Evolutionary conservation across 768 basidiomycete genomes (phyloP), one percentile per base, ranked within the genome.

Genomic region (Mrakia hoshinonis): DNA sequence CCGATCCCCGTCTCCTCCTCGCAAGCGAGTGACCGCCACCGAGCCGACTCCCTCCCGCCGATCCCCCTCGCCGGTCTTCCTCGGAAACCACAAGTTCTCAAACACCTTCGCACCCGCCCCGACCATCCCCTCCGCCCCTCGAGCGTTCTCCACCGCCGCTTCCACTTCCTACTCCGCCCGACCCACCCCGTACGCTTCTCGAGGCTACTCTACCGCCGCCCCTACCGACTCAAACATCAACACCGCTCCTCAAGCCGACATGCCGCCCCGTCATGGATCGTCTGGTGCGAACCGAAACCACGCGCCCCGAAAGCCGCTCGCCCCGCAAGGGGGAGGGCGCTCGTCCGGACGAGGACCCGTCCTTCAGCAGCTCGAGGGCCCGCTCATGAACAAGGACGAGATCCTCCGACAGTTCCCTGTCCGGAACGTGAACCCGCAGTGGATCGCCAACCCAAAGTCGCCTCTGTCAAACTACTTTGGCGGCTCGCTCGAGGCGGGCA

Each of bases 381-480:
- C 65, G 1, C 1, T 72, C 13, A 46, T 49, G 34, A 22, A 39
- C 18, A 9, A 34, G 4, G 10, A 39, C 15, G 52, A 38, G 36
- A 61, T 72, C 46, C 24, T 67, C 29, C 7, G 20, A 15, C 65
- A 31, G 7, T 62, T 47, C 47, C 65, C 34, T 5, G 68, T 75
- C 49, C 29, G 62, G 49, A 54, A 79, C 24, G n/a, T n/a, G n/a
- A 79, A 80, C 68, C 73, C 74, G 3, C 75, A 76, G 67, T 78
- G 78, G 78, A 39, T 72, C 7, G 78, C 81, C 43, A 85, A 86
- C 73, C 83, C 86, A 31, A 87, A 86, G 72, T 83, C 84, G 0
- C 82, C 84, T 13, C 75, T 86, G 49, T 80, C 81, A 18, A 86
- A 85, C 76, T 83, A 77, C 69, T 75, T 73, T 3, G 67, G 74